phyloP scores from a whole-genome alignment of 768 basidiomycete genomes.

The Rhizopogon roseolus region DNA sequence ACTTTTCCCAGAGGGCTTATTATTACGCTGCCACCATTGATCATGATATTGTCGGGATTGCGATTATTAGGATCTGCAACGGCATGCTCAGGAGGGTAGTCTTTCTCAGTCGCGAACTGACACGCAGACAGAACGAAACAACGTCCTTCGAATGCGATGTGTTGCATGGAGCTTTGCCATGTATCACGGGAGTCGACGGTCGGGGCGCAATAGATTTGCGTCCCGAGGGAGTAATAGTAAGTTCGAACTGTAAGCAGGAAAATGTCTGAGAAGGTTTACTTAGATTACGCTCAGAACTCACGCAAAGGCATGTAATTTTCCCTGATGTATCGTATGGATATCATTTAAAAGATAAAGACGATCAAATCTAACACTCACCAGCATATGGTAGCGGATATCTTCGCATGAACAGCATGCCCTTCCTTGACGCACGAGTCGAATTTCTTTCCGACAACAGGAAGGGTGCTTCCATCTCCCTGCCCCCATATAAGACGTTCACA shows the following conservation, averaged over 20 bases:
- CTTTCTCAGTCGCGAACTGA: constrained; percentile 50
- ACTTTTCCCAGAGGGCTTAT: constrained; percentile 52
- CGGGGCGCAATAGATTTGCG: constrained; percentile 60
- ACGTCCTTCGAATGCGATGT: constrained; percentile 64
- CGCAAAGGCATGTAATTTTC: constrained; percentile 68
- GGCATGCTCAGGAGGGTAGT: constrained; percentile 46
- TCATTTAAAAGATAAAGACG: not conserved
- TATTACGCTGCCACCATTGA: constrained; percentile 59
- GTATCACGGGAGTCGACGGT: constrained; percentile 56
- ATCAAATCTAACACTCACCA: constrained; percentile 34
- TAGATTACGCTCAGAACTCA: constrained; percentile 22
- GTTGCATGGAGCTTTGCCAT: constrained; percentile 56
- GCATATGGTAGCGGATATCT: constrained; percentile 53
- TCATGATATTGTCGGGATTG: constrained; percentile 46
- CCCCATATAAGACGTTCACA: constrained; percentile 61
- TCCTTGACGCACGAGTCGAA: constrained; percentile 25
- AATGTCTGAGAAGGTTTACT: not conserved
- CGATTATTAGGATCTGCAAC: constrained; percentile 33
- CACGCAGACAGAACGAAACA: constrained; percentile 66
- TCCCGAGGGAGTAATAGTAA: constrained; percentile 54
- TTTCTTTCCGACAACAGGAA: constrained; percentile 41
- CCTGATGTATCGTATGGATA: constrained; percentile 29
- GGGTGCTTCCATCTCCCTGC: constrained; percentile 48
- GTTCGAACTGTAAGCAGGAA: constrained; percentile 39
- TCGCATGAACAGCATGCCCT: constrained; percentile 29